Base-by-base conservation (phyloP, 176 grass and related monocot species). In the Triticum urartu region DNA sequence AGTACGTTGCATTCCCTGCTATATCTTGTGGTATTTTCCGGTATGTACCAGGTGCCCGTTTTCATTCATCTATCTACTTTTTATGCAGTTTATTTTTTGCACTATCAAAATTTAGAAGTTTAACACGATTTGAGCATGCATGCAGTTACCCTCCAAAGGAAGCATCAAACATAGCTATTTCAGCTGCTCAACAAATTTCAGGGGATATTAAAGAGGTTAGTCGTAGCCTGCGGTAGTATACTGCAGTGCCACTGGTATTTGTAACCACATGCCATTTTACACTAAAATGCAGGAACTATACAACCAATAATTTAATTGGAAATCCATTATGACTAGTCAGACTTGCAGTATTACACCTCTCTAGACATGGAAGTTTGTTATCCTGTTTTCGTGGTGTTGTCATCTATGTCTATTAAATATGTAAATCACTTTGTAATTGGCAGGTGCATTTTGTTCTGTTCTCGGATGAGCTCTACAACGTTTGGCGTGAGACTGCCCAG, bases 371-470 rank as follows among this genome's bases (percentile, higher is more conserved):
- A 47, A 70, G 66, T 15, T 26, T 26, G 35, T n/a, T 73, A 67
- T 73, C 34, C 20, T 70, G 0, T 72, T 59, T 47, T 33, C 2
- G 7, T 21, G 38, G 18, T 63, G 15, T 4, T 85, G 5, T 54
- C 50, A 77, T 52, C 52, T 81, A 68, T 68, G 14, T 75, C 21
- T 17, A 76, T 43, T 79, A 62, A 52, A 76, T n/a, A 63, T 77
- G 72, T 87, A 20, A 80, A 47, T 58, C 5, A 15, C 64, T 58
- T 48, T 10, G 80, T 82, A 24, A 69, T 76, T 42, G 18, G 15
- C 92, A 99, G 97, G 90, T 99, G 38, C 94, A 99, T 88, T 99
- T 99, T 85, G 92, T 96, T 88, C 90, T 99, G 38, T 96, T 99
- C 61, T 81, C 43, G 33, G 94, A 96, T 52, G 94, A 96, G 67